These are phyloP conservation scores for Macrolepiota albuminosa DNA, from an alignment of 768 basidiomycete species.

Conservation along the genomic window DNA sequence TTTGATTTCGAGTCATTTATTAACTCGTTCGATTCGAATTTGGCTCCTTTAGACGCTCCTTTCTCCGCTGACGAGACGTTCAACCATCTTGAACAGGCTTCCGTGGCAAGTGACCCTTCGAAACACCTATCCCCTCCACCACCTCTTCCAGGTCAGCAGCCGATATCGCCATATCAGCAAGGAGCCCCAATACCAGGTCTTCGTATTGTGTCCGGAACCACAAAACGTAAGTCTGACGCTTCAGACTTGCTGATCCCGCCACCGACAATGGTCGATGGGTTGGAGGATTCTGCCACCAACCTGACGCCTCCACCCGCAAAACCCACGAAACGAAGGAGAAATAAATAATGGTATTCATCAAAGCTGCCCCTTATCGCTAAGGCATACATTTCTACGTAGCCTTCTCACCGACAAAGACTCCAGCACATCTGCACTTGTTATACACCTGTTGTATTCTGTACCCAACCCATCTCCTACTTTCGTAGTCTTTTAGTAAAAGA, in stretches of 20 bases:
- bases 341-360: conserved; percentile 12
- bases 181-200: conserved; percentile 11
- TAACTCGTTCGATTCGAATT: conserved; percentile 5
- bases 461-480: not conserved
- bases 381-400: not conserved
- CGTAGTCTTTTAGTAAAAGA: conserved; percentile 4
- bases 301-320: not conserved
- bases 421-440: not conserved
- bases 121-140: not conserved
- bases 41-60: not conserved
- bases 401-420: not conserved
- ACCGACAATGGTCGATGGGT: not conserved
- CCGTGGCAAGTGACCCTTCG: not conserved
- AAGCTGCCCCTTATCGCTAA: not conserved
- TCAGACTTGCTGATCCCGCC: conserved; percentile 10
- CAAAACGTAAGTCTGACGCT: conserved; percentile 16
- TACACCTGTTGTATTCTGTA: not conserved
- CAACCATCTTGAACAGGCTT: conserved; percentile 1
- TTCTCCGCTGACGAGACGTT: conserved; percentile 8
- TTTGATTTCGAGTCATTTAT: conserved; percentile 17
- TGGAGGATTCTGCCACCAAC: not conserved
- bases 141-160: not conserved
- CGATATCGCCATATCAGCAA: conserved; percentile 3
- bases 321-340: conserved; percentile 16
- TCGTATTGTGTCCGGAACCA: not conserved